Base-by-base conservation (phyloP, 441 rosid species). In the Raphanus hybrid region DNA sequence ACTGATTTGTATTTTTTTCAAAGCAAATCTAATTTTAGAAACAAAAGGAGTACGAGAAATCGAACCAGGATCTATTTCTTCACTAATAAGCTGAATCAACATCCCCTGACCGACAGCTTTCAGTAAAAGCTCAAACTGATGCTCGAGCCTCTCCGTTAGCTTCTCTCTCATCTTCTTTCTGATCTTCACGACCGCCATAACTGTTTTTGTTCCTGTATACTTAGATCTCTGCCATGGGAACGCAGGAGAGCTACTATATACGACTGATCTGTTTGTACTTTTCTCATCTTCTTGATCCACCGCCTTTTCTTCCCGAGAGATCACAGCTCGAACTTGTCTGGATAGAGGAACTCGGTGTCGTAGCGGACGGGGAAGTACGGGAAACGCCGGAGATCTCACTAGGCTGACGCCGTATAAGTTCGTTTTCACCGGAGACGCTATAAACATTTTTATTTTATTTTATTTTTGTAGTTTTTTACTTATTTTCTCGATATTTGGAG, bases 101-200 rank as follows among this genome's bases (percentile, higher is more conserved):
- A 95, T 87, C 75, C 98, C 97, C 69, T 80, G 91, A 59, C 97
- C 97, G 66, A 95, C 85, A 43, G 94, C 94, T 74, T 88, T 92
- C 76, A 90, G 70, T 32, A 91, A 80, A 69, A 84, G 84, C 81
- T 95, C 95, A 82, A 90, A 69, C 5, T 86, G 91, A 85, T 90
- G 91, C 74, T 86, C 93, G 52, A 95, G 15, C 81, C 85, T 89
- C 73, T 92, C 99, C 3, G 43, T 67, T 14, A 95, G 68, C 67
- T 83, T 91, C 86, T 89, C 94, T 69, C 85, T 91, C 79, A 86
- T 85, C 86, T 92, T 92, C 91, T 86, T 91, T 84, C 90, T 87
- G 69, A 92, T 81, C 8, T 91, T 89, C 35, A 95, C 83, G 75
- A 90, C 87, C 32, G 94, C 98, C 55, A 69, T 83, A 62, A 91